Base-by-base conservation (phyloP, 2,329 filamentous ascomycete genomes). In the Colletotrichum godetiae region DNA sequence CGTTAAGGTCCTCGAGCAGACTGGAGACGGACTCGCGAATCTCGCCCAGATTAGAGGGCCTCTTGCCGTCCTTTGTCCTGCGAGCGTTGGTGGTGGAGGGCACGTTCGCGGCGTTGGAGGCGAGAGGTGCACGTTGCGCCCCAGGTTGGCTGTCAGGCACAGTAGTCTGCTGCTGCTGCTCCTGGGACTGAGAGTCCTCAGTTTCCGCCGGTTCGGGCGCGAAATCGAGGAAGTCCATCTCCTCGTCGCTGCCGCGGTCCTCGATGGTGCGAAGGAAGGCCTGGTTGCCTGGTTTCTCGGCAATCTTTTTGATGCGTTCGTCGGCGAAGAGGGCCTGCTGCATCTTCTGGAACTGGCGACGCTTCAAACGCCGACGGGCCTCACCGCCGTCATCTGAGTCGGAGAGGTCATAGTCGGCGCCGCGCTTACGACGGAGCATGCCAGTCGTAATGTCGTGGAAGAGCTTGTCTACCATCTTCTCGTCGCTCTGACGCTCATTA, bases 371-470 rank as follows among this genome's bases (percentile, higher is more conserved):
- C 58, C 93, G 91, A 57, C 91, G 90, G 35, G 93, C 90, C 78
- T 96, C 94, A 22, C 93, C 91, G 75, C 93, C 95, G 77, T 98
- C 96, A 76, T 98, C 96, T 2, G 94, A 96, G 81, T 98, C 97
- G 5, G 95, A 95, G 27, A 97, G 89, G 77, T 96, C 94, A 75
- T 95, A 92, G 77, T 95, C 93, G 80, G 94, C 89, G 75, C 92
- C 93, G 79, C 94, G 92, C 81, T 97, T 96, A 74, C 94, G 92
- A 12, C 95, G 93, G 62, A 99, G 89, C 81, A 92, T 93, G 63
- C 97, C 97, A 13, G 93, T 97, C 5, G 94, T 97, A 78, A 99
- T 93, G 80, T 98, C 96, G 77, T 94, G 95, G 87, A 97, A 95
- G 64, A 99, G 89, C 84, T 97, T 97, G 78, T 95, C 93, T 15